Conservation (phyloP, 208 protist genomes). For the Leishmania aethiopica region DNA sequence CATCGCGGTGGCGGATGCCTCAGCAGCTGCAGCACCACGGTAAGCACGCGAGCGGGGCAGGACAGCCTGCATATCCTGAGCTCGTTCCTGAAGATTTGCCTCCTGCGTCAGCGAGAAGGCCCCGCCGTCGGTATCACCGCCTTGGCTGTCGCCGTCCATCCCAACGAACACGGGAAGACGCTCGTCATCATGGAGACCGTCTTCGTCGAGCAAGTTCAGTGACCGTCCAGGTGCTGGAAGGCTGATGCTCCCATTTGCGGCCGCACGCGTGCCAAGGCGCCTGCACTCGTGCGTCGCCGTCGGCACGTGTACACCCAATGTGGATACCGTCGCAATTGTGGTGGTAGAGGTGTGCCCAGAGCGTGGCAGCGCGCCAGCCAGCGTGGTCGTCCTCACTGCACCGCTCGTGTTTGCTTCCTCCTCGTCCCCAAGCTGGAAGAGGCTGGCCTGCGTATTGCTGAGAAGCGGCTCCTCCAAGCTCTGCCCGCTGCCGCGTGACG, state of each 20-base stretch:
- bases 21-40: conserved; percentile 1
- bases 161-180: conserved; percentile 20
- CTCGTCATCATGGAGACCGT: conserved; percentile 33
- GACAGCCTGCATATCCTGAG: conserved; percentile 13
- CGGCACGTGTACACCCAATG: neutral
- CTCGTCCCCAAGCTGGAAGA: conserved; percentile 29
- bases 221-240: conserved; percentile 19
- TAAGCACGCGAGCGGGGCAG: conserved; percentile 16
- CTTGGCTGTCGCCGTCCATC: neutral
- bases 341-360: neutral
- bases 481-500: neutral
- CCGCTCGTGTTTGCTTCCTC: neutral
- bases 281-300: conserved; percentile 17
- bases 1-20: neutral
- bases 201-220: conserved; percentile 36
- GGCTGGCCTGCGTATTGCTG: conserved; percentile 28
- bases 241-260: conserved; percentile 18
- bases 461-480: neutral
- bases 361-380: neutral
- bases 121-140: neutral
- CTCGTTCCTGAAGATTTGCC: conserved; percentile 29
- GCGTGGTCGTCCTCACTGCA: neutral
- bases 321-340: neutral
- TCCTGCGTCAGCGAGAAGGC: conserved; percentile 40
- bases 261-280: conserved; percentile 15